Base-by-base conservation (phyloP, 768 basidiomycete genomes). In the Boletellus ananiceps region DNA sequence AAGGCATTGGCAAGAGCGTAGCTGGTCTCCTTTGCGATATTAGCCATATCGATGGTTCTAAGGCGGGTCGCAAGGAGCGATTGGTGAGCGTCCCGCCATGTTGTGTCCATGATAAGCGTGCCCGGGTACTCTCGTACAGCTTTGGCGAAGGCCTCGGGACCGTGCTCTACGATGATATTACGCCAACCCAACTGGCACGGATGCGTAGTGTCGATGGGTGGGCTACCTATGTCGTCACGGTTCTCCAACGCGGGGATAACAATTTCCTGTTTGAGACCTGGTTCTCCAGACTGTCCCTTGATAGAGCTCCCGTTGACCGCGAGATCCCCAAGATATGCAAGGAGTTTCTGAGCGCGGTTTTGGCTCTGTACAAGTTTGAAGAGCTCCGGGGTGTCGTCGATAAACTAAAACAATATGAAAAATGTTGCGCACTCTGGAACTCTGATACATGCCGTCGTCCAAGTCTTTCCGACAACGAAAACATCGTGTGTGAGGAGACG, bases 11-110 rank as follows among this genome's bases (percentile, higher is more conserved):
- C 83, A 37, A 99, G 77, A 2, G 95, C 95, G 67, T 89, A 87
- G 63, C 88, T 91, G 1, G 96, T 98, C 77, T 96, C 93, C 69
- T 90, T 96, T 46, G 96, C 96, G 55, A 99, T 97, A 72, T 96
- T 97, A 57, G 84, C 90, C 83, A 98, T 98, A 64, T 99, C 96
- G 55, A 87, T 83, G 9, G 96, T 98, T 55, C 96, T 83, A 43
- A 99, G 78, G 53, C 96, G 88, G 25, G 96, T 99, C 40, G 96
- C 96, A 48, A 99, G 83, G 32, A 99, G 79, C 25, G 93, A 96
- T 70, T 99, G 96, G 69, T 99, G 96, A 19, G 96, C 96, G 63
- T 99, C 96, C 68, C 96, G 89, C 95, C 96, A 97, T 2, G 95
- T 98, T 25, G 95, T 98, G 71, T 99, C 91, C 92, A 93, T 93